Evolutionary conservation across 1,139 yeast genomes (phyloP), one percentile per base, ranked within the genome.

Genomic region (Yamadazyma diddensiae): DNA sequence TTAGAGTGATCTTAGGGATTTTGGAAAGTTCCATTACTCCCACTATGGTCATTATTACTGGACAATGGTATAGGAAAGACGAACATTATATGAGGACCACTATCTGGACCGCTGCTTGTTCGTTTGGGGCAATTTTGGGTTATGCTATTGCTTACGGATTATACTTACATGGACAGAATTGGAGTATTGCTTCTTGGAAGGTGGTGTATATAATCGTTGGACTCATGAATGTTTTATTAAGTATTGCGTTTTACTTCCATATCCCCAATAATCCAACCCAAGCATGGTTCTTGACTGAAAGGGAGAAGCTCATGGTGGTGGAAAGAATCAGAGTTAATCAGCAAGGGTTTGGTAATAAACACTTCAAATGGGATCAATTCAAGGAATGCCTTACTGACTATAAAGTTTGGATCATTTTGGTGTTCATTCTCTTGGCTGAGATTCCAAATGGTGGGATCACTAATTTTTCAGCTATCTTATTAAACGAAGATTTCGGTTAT

Each of bases 271-370:
- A 45, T 14, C 65, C 64, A 6, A 43, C 52, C 6, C 36, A 38
- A 21, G 65, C 66, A 5, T 57, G 61, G 59, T 61, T 54, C 32
- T 59, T 77, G 29, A 57, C 59, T 9, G 68, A 64, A 7, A 59
- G 65, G 20, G 85, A 80, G 41, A 72, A 70, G 35, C 38, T 45
- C n/a, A 39, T 55, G 21, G 65, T 57, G 6, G 64, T 63, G 21
- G 60, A 64, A 36, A 43, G 66, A 41, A 51, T 58, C 21, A 55
- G 70, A 48, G 45, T 41, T 2, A 69, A 69, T 40, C 59, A 63
- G 30, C 73, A 79, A 45, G 82, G 83, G 11, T 73, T 76, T 38
- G 82, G 82, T 30, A 73, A 73, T 43, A 66, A 62, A 37, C 60
- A 63, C 26, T 67, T 77, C 54, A 79, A 80, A 45, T 57, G 51